Evolutionary conservation across 2,329 filamentous ascomycete species (phyloP), one percentile per base, ranked within the genome.

Genomic region (Lomentospora prolificans): DNA sequence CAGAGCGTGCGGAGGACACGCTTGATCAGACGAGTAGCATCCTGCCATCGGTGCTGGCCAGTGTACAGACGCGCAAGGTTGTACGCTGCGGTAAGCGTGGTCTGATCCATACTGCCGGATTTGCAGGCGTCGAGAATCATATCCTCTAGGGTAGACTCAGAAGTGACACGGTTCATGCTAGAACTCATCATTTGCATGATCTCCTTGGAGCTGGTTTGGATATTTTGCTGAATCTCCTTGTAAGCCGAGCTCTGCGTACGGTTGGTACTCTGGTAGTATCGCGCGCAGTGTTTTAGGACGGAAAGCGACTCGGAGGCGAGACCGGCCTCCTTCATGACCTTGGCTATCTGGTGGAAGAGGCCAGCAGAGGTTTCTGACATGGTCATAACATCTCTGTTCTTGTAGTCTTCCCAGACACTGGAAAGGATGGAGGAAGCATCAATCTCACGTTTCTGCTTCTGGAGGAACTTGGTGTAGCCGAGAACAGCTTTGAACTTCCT

Each of bases 361-460:
- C 60, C 70, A 57, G 60, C 67, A 39, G 62, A 69, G 9, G 64
- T 67, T 57, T 74, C 70, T 0, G 72, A 69, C 25, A 70, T 65
- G 3, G 69, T 65, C 12, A 69, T 61, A 5, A 22, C n/a, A 55
- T 70, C 72, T 48, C 69, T 70, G 48, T 73, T 68, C 55, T 74
- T 68, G 58, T 78, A 77, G 59, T 79, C 76, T 53, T 75, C 68
- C 71, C 74, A 77, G 19, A 76, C 63, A 8, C 70, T 71, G 2
- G 67, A 69, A 3, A 78, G 66, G 3, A 79, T 64, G 3, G 74
- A 70, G 2, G 72, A 70, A 0, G 73, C 69, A 58, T 79, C 75
- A 0, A 65, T 64, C 12, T 68, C 66, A 3, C 74, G 68, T 59
- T 74, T 74, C 51, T 75, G 73, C 0, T 64, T 62, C 30, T 72